Base-by-base conservation (phyloP, 2,329 filamentous ascomycete species). In the Rutstroemia sp. region DNA sequence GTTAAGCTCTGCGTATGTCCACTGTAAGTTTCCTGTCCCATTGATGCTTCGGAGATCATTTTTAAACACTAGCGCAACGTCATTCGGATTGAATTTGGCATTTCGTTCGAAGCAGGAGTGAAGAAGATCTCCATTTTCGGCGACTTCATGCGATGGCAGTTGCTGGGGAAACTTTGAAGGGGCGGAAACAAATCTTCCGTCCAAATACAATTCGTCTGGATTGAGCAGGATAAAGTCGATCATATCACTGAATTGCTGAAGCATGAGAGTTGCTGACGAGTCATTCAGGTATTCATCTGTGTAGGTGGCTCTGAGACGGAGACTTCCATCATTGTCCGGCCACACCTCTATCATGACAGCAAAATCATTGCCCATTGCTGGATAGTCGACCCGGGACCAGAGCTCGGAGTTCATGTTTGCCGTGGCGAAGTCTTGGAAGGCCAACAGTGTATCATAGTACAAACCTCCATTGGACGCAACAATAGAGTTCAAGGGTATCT, bases 361-460 rank as follows among this genome's bases (percentile, higher is more conserved):
- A 30, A 44, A 51, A 51, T 51, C 49, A 14, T 51, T 51, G 21
- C 36, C 49, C 38, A 51, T 51, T 21, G 49, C 38, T 12, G 49
- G 49, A 40, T 51, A 51, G 1, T 51, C 49, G 25, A 51, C 49
- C 5, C 40, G 23, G 2, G 49, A 51, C 49, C 38, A 51, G 23
- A 51, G 40, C 17, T 51, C 38, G 9, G 49, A 51, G 44, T 40
- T 38, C n/a, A 23, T 42, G 7, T 38, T 27, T 7, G 21, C 23
- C 3, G 38, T 51, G 4, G 49, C 38, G 40, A 51, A 51, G 49
- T 51, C 49, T n/a, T 51, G 49, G 23, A 51, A 51, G 17, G 38
- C 49, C n/a, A 51, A 14, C 3, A 51, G 49, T n/a, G 23, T 51
- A 42, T 51, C 19, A 23, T 51, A 51, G n/a, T 51, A 51, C n/a